Evolutionary conservation across 768 basidiomycete species (phyloP).

Genomic region (Tricholoma sp.): DNA sequence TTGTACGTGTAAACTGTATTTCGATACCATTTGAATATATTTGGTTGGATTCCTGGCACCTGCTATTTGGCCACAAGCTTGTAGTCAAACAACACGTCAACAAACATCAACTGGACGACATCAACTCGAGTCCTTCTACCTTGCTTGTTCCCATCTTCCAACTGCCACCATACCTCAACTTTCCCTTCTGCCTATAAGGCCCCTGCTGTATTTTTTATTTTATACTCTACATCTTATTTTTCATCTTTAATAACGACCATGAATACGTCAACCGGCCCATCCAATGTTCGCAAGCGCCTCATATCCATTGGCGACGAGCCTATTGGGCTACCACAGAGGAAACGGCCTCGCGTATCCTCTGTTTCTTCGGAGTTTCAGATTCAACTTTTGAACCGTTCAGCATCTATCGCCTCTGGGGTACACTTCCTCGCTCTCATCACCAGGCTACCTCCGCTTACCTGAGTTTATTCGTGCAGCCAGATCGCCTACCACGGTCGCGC

Average conservation of each 20-base stretch:
- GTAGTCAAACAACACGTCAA: slow-evolving; percentile 32
- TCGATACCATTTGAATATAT: neutral
- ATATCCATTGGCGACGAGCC: slow-evolving; percentile 25
- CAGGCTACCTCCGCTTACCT: neutral
- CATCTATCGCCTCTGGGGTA: slow-evolving; percentile 9
- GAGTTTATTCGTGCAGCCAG: slow-evolving; percentile 5
- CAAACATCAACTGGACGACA: slow-evolving; percentile 14
- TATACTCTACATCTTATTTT: neutral
- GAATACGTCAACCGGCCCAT: slow-evolving; percentile 10
- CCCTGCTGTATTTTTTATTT: neutral
- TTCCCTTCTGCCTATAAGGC: slow-evolving; percentile 2
- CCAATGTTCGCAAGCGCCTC: slow-evolving; percentile 27
- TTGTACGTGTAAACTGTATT: neutral
- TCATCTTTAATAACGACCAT: slow-evolving; percentile 8
- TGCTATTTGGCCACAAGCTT: neutral
- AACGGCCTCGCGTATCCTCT: slow-evolving; percentile 27
- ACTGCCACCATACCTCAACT: slow-evolving; percentile 14
- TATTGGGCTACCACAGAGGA: slow-evolving; percentile 18
- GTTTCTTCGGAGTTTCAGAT: slow-evolving; percentile 13
- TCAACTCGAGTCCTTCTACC: neutral
- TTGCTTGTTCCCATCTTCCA: slow-evolving; percentile 1
- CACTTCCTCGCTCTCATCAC: slow-evolving; percentile 3
- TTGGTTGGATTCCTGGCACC: neutral
- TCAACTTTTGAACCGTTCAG: slow-evolving; percentile 11
- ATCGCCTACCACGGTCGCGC: slow-evolving; percentile 17